Conservation (phyloP, 2,329 filamentous ascomycete genomes). For the Gnomoniopsis smithogilvyi region DNA sequence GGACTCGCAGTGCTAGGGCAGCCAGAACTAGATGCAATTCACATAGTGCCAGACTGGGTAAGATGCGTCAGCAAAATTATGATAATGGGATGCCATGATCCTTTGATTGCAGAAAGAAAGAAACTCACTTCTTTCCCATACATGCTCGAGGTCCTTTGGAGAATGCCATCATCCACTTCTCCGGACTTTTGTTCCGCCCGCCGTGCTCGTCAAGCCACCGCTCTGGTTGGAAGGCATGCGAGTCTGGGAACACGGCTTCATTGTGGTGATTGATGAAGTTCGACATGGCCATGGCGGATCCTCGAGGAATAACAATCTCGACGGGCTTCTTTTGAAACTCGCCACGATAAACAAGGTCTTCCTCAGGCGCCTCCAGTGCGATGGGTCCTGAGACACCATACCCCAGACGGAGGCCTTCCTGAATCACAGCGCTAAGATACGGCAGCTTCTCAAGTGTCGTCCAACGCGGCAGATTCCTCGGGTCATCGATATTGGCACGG, state of each 20-base stretch:
- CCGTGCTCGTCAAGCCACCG: constrained; percentile 23
- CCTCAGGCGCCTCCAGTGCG: not conserved
- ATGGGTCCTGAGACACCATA: not conserved
- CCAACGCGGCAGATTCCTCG: not conserved
- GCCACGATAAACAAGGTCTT: constrained; percentile 2
- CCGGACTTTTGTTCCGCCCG: not conserved
- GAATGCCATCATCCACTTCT: not conserved
- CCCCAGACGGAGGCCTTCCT: not conserved
- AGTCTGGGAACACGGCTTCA: not conserved
- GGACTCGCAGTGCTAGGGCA: constrained; percentile 16
- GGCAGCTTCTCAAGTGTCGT: not conserved
- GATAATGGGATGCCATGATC: too few species aligned
- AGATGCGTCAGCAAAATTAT: not conserved
- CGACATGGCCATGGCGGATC: not conserved
- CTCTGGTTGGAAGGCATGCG: constrained; percentile 4
- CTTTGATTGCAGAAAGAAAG: too few species aligned
- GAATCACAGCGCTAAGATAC: not conserved
- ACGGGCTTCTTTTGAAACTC: not conserved
- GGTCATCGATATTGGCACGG: not conserved
- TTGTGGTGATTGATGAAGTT: constrained; percentile 6
- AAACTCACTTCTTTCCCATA: constrained; percentile 25
- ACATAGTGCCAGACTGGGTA: constrained; percentile 17
- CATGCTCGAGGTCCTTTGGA: constrained; percentile 24
- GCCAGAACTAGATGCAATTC: constrained; percentile 20
- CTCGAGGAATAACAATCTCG: not conserved